phyloP scores from a whole-genome alignment of 2,329 filamentous ascomycete genomes.

The Stachybotrys elegans region DNA sequence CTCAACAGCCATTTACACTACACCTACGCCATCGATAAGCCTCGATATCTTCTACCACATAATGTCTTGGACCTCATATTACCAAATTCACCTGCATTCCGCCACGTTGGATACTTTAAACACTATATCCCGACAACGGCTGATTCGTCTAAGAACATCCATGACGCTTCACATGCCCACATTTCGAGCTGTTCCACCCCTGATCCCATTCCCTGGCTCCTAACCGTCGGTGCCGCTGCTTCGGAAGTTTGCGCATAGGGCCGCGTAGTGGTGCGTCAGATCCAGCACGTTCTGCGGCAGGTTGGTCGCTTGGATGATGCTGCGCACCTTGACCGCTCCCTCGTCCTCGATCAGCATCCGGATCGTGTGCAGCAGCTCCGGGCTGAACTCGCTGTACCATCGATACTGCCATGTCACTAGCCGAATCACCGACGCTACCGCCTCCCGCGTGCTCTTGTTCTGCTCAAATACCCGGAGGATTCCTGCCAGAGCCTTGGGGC shows the following conservation, averaged over 20 bases:
- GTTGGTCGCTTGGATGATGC: slow-evolving; percentile 94
- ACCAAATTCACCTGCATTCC: background rate
- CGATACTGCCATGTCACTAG: slow-evolving; percentile 97
- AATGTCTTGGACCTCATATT: background rate
- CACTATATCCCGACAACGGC: background rate
- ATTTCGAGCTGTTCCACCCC: background rate
- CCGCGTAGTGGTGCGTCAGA: slow-evolving; percentile 92
- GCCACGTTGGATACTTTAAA: background rate
- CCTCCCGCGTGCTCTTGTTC: slow-evolving; percentile 72
- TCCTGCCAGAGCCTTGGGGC: slow-evolving; percentile 84
- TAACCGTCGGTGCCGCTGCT: slow-evolving; percentile 88
- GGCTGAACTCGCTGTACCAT: slow-evolving; percentile 99
- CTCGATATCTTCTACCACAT: no score
- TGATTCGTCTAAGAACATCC: no score
- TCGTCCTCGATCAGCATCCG: slow-evolving; percentile 95
- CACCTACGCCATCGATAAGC: background rate
- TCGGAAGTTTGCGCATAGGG: slow-evolving; percentile 88
- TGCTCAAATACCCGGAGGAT: slow-evolving; percentile 76
- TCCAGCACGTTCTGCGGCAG: slow-evolving; percentile 90
- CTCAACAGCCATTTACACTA: background rate
- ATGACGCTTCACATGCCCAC: no score
- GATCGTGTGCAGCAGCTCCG: slow-evolving; percentile 80
- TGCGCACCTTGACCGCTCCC: slow-evolving; percentile 93
- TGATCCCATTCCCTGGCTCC: background rate
- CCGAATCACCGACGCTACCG: slow-evolving; percentile 79